Percentiles rank a stretch among this genome's conserved stretches.
Conservation (phyloP, 202 grass and related monocot genomes). For the Schoenoplectus tabernaemontani region DNA sequence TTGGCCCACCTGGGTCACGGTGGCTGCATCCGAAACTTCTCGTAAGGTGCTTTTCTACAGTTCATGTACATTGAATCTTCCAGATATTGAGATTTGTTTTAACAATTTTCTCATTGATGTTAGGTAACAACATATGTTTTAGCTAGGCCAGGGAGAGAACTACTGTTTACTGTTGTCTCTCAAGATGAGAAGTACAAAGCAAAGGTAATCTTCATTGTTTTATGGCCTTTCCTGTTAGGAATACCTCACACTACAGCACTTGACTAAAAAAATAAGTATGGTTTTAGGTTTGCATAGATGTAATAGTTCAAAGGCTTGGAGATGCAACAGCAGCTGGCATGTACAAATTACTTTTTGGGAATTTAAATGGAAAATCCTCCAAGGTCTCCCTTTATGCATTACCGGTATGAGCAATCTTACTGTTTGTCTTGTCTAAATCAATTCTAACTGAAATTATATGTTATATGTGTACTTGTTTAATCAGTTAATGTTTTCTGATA, state of each 20-base stretch:
- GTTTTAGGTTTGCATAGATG: constrained; percentile 81
- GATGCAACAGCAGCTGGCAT: constrained; percentile 82
- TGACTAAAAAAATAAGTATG: neutral
- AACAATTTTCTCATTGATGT: neutral
- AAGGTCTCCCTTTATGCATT: constrained; percentile 70
- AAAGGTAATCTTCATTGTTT: constrained; percentile 41
- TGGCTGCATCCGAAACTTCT: constrained; percentile 81
- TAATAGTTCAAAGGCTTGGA: constrained; percentile 86
- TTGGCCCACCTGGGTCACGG: constrained; percentile 77
- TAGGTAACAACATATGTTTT: constrained; percentile 91
- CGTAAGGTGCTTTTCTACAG: constrained; percentile 47
- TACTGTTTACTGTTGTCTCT: constrained; percentile 91
- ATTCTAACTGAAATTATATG: neutral
- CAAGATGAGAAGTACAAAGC: constrained; percentile 95
- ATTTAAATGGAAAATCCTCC: constrained; percentile 45
- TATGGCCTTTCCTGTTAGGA: neutral
- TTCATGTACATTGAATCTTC: neutral
- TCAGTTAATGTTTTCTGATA: constrained; percentile 12
- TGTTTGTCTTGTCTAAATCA: neutral
- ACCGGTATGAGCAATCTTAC: constrained; percentile 39
- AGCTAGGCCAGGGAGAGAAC: constrained; percentile 84
- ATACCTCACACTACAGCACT: neutral
- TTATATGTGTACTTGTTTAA: constrained; percentile 13
- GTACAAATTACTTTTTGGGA: constrained; percentile 61
- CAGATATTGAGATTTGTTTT: neutral